Base-by-base conservation (phyloP, 2,329 filamentous ascomycete genomes). In the Trichoderma koningii region DNA sequence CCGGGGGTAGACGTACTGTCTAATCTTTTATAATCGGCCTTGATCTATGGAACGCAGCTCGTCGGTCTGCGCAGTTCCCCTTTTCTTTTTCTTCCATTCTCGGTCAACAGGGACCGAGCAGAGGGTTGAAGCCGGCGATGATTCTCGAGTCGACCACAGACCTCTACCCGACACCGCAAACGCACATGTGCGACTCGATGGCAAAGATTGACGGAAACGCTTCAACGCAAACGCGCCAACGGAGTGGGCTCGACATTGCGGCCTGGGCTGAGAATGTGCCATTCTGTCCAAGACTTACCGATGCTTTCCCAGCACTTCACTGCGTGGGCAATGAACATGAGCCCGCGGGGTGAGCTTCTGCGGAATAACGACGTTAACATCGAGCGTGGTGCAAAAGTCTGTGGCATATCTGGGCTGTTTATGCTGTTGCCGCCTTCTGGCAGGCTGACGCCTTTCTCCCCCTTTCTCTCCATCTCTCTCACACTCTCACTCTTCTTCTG, bases 1-100 rank as follows among this genome's bases (percentile, higher is more conserved):
- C 75, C 78, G 75, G 76, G 78, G 80, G 77, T 81, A 81, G 77
- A 82, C 81, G 79, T 81, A 81, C 75, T 76, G 76, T 81, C 78
- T 82, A 81, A 83, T 82, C 75, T 79, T 82, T 80, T 79, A 82
- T 79, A 78, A 76, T 76, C 70, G 70, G 66, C 55, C 66, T 67
- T 59, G 53, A 66, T 62, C 65, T 60, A 60, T 60, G 51, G 53
- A 63, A 67, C 63, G 55, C 48, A 61, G 41, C 21, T 66, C 55
- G 48, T 53, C 26, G 51, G 30, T 38, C 59, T 60, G 59, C 48
- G 48, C 34, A 52, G 14, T 60, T 51, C 41, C 41, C 38, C 23
- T 51, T 60, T 48, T 55, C 14, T 45, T 34, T 30, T 52, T 64
- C 21, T n/a, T 38, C 55, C 30, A 38, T 50, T 66, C 38, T 56